Evolutionary conservation across 495 filamentous ascomycete species (phyloP).

Genomic region (Penicillium daleae): DNA sequence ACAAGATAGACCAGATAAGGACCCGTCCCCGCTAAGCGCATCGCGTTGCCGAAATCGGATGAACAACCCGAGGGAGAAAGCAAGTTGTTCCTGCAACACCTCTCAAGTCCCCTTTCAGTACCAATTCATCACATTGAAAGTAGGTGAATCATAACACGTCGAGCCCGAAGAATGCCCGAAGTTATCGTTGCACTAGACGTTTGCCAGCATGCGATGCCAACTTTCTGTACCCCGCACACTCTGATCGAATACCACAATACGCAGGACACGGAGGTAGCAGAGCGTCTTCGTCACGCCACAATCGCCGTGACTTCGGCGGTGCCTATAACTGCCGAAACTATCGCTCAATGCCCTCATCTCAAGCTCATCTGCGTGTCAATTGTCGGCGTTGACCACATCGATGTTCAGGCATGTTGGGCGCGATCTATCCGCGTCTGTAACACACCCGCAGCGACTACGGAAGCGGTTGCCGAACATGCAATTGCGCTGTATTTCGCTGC

Average conservation of each 20-base stretch:
- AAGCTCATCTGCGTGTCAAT: background rate
- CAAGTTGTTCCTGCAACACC: background rate
- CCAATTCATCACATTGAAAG: background rate
- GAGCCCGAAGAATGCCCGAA: background rate
- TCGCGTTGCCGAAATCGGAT: background rate
- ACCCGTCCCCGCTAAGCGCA: background rate
- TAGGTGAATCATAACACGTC: background rate
- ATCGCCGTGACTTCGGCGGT: background rate
- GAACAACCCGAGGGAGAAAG: background rate
- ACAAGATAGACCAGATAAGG: background rate
- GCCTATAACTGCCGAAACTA: background rate
- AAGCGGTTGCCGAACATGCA: background rate
- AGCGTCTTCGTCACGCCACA: background rate
- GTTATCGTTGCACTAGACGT: background rate
- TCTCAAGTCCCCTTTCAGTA: background rate
- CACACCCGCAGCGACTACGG: background rate
- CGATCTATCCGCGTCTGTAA: background rate
- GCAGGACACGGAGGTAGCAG: background rate
- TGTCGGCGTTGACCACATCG: background rate
- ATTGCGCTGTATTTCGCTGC: conserved; percentile 1
- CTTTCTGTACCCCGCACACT: background rate
- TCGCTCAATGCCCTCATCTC: background rate
- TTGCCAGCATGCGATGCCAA: background rate
- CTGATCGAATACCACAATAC: background rate
- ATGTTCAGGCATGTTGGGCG: background rate